Base-by-base conservation (phyloP, 768 basidiomycete species). In the Auricularia heimuer region DNA sequence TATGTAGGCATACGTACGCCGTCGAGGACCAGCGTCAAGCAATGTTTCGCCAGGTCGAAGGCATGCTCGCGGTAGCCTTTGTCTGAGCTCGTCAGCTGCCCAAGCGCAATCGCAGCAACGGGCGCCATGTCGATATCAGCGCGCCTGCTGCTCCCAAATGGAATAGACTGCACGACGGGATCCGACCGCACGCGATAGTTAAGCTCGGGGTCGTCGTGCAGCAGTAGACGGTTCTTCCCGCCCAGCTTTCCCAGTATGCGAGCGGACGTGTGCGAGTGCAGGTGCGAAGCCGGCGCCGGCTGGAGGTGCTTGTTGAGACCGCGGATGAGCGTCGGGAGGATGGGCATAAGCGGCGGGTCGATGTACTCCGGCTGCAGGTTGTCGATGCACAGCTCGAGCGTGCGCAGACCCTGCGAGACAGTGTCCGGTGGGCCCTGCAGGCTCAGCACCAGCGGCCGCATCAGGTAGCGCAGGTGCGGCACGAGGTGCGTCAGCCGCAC, bases 381-480 rank as follows among this genome's bases (percentile, higher is more conserved):
- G 78, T 99, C 97, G 71, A 98, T 96, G 77, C 96, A 98, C n/a
- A 99, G 81, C 75, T 99, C 97, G 65, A 99, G 83, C 0, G 97
- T 99, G 4, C 97, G 85, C 33, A 99, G 79, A 56, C 97, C 97
- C 78, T 99, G 97, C 29, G 93, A 88, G 63, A 98, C 90, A 58
- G 97, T 85, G 63, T 99, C 97, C 4, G 88, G 84, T 45, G 84
- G 85, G 44, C 94, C 94, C 62, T 88, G 85, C 62, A 99, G 78
- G 7, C 97, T 94, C 62, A 95, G 80, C 2, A 95, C 94, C 35
- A 99, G 81, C 0, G 97, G 97, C 69, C 93, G 90, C 95, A 98
- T 98, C 65, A 99, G 82, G 71, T 98, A 95, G 16, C 87, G 85
- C 61, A 99, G 84, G 77, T 97, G 93, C 1, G 97, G 97, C 21